These are phyloP conservation scores for Jatropha curcas DNA, from an alignment of 345 rosid species.

Conservation along the genomic window DNA sequence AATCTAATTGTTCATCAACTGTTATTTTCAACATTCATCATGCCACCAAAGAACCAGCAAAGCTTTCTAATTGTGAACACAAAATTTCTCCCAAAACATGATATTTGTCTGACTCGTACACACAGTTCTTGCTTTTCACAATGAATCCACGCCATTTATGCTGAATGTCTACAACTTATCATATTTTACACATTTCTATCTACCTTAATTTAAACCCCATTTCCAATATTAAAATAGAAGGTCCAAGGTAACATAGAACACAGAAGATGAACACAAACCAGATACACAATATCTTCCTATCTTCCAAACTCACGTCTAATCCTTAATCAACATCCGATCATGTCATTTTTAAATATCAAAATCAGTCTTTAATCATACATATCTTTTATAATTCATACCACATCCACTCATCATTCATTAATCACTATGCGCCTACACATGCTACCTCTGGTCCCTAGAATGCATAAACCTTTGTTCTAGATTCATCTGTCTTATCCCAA, in stretches of 20 bases:
- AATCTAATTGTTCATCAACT: not conserved
- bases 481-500: not conserved
- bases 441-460: not conserved
- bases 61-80: not conserved
- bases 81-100: not conserved
- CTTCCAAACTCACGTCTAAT: too few species aligned
- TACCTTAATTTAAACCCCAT: too few species aligned
- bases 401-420: not conserved
- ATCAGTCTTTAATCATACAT: not conserved
- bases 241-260: not conserved
- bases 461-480: not conserved
- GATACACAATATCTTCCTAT: too few species aligned
- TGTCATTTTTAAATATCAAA: not conserved
- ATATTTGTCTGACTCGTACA: not conserved
- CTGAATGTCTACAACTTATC: too few species aligned
- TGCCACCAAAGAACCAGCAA: not conserved
- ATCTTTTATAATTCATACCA: not conserved
- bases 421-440: not conserved
- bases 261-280: not conserved
- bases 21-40: not conserved
- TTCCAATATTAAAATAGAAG: not conserved
- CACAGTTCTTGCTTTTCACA: not conserved
- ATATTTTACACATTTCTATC: too few species aligned
- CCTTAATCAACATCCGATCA: too few species aligned
- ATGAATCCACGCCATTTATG: not conserved